Evolutionary conservation across 2,329 filamentous ascomycete genomes (phyloP).

Genomic region (Emericellopsis atlantica): DNA sequence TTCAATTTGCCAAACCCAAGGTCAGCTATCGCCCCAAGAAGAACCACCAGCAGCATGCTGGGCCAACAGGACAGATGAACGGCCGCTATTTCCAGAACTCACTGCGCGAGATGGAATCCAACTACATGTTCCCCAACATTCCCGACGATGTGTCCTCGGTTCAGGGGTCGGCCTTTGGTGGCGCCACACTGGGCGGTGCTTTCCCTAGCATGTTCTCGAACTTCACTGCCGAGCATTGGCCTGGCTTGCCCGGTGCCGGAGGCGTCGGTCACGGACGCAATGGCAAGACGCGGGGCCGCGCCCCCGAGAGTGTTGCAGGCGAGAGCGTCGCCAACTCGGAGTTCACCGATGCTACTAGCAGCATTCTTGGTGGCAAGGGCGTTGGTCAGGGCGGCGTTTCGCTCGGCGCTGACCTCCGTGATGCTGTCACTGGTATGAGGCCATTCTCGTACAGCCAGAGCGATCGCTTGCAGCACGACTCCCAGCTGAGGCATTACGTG

Average conservation of each 20-base stretch:
- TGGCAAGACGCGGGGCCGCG: constrained; percentile 52
- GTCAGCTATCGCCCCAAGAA: constrained; percentile 87
- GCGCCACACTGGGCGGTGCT: constrained; percentile 58
- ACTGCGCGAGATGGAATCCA: constrained; percentile 54
- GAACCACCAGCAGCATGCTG: constrained; percentile 48
- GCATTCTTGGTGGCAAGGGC: constrained; percentile 62
- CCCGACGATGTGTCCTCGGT: constrained; percentile 95
- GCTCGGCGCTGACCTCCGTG: constrained; percentile 67
- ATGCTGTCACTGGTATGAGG: constrained; percentile 52
- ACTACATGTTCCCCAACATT: constrained; percentile 89
- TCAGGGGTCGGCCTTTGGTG: constrained; percentile 81
- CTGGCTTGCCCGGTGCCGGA: constrained; percentile 57
- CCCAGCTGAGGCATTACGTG: constrained; percentile 74
- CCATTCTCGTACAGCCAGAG: constrained; percentile 44
- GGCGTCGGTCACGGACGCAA: constrained; percentile 41
- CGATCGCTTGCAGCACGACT: constrained; percentile 41
- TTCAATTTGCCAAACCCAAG: constrained; percentile 92
- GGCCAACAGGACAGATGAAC: constrained; percentile 14
- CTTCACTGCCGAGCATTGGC: constrained; percentile 83
- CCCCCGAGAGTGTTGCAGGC: constrained; percentile 70
- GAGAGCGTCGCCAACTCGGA: constrained; percentile 90
- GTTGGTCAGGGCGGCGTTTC: constrained; percentile 80
- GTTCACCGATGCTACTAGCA: constrained; percentile 70
- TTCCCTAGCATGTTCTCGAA: constrained; percentile 94
- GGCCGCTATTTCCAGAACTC: constrained; percentile 28